A percentile compares a stretch with the other conserved stretches of the same genome.
Conservation (phyloP, 306 rosid species). For the Dryas alaskensis region DNA sequence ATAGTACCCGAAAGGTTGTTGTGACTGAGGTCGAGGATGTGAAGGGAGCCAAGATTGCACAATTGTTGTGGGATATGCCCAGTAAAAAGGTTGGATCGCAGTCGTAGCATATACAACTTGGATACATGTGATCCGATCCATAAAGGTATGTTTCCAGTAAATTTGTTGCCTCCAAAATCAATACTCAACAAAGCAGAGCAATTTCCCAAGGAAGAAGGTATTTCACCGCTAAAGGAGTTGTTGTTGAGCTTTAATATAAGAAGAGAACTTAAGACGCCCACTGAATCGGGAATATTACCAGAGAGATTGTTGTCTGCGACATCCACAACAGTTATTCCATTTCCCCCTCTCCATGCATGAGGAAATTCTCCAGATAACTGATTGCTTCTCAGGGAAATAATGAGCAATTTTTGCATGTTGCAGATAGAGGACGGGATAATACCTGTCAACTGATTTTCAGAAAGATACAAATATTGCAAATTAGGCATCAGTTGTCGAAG, state of each 20-base stretch:
- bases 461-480: neutral
- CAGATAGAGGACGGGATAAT: neutral
- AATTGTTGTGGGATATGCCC: neutral
- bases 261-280: neutral
- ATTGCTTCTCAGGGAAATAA: neutral
- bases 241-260: neutral
- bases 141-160: neutral
- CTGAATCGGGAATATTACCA: neutral
- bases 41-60: neutral
- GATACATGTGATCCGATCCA: neutral
- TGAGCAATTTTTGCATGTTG: neutral
- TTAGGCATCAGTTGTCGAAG: neutral
- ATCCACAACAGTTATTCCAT: neutral
- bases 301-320: neutral
- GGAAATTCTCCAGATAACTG: neutral
- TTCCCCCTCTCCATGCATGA: neutral
- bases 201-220: neutral
- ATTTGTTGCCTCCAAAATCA: neutral
- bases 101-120: neutral
- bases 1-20: neutral
- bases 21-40: neutral
- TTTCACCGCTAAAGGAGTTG: neutral
- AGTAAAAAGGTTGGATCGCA: neutral
- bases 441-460: neutral
- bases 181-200: rapidly evolving